Conservation (phyloP, 1,284 basidiomycete genomes). For the Ceratobasidium sp. region DNA sequence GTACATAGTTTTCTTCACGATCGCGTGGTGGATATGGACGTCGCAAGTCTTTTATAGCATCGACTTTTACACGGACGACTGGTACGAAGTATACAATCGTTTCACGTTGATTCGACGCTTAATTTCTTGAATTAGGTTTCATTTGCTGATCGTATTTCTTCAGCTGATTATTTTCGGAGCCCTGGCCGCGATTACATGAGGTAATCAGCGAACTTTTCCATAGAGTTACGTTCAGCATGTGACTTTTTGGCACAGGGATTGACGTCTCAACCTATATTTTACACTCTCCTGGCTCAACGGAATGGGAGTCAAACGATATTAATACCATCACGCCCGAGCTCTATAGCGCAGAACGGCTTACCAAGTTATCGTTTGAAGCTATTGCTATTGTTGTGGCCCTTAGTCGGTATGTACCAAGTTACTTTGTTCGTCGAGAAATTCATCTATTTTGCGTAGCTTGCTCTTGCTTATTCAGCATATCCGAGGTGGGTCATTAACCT, state of each 20-base stretch:
- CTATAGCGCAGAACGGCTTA: neutral
- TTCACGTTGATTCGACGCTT: neutral
- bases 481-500: constrained; percentile 10
- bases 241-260: neutral
- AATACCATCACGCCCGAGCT: neutral
- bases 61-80: constrained; percentile 29
- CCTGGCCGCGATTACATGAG: constrained; percentile 28
- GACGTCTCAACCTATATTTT: constrained; percentile 29
- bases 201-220: neutral
- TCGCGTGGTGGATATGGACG: constrained; percentile 24
- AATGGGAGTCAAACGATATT: neutral
- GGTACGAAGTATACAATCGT: neutral
- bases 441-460: neutral
- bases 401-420: constrained; percentile 12
- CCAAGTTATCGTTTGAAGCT: constrained; percentile 10
- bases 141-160: constrained; percentile 17
- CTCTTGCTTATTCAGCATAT: constrained; percentile 18
- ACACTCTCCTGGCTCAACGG: constrained; percentile 11
- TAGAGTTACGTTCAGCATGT: neutral
- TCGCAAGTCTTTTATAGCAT: constrained; percentile 26
- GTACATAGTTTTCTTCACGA: constrained; percentile 8
- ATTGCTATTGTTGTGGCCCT: constrained; percentile 17
- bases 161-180: constrained; percentile 25
- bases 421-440: neutral
- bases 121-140: constrained; percentile 4